A percentile compares a stretch with the other conserved stretches of the same genome.
phyloP scores from a whole-genome alignment of 805 yeast species.

The Starmerella davenportii region DNA sequence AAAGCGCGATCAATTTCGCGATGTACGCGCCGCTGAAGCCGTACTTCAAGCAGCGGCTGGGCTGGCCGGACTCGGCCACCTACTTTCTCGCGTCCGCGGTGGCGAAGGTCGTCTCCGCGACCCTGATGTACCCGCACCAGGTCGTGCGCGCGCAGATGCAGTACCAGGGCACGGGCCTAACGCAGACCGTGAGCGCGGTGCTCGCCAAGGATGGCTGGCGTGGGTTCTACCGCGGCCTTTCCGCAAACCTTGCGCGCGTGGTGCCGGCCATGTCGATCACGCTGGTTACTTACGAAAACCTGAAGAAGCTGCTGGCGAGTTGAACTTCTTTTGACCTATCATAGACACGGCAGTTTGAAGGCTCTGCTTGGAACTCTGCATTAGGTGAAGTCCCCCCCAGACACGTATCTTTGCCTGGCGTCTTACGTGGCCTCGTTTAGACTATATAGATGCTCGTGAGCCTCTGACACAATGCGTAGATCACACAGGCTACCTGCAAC shows the following conservation, averaged over 20 bases:
- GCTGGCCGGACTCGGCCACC: conserved; percentile 21
- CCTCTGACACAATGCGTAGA: too few species aligned
- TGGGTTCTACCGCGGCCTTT: conserved; percentile 72
- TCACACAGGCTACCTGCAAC: too few species aligned
- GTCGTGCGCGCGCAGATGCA: conserved; percentile 65
- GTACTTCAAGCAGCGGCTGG: conserved; percentile 2
- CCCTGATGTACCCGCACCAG: conserved; percentile 67
- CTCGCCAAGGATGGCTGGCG: conserved; percentile 34
- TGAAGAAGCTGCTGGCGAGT: conserved; percentile 6
- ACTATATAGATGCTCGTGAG: too few species aligned
- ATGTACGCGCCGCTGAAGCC: conserved; percentile 63
- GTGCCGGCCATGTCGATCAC: conserved; percentile 89
- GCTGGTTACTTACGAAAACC: conserved; percentile 58
- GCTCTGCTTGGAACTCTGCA: too few species aligned
- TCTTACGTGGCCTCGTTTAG: too few species aligned
- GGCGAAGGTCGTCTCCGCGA: conserved; percentile 52
- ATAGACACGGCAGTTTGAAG: too few species aligned
- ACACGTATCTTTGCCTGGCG: too few species aligned
- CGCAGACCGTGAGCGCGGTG: conserved; percentile 26
- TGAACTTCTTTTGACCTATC: too few species aligned
- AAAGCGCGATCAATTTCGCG: conserved; percentile 77
- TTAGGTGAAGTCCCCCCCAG: too few species aligned
- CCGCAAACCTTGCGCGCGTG: conserved; percentile 62
- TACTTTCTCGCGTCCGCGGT: conserved; percentile 48
- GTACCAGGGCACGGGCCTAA: conserved; percentile 19